Percentiles rank a stretch among this genome's conserved stretches.
These are phyloP conservation scores for Saussurea involucrata DNA, from an alignment of 129 eudicot species.

Conservation along the genomic window DNA sequence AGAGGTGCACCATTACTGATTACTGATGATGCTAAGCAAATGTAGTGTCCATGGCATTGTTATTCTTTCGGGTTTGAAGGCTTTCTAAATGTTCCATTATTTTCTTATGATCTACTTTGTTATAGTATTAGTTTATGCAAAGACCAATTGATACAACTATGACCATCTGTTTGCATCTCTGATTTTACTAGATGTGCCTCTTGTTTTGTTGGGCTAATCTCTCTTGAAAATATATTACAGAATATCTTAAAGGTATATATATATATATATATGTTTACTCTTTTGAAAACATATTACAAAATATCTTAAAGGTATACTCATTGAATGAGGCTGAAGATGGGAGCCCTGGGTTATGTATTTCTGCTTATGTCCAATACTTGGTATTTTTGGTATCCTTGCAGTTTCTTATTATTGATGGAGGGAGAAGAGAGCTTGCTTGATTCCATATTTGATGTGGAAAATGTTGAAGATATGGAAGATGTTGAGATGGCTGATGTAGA, in stretches of 20 bases:
- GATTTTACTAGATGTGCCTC: not conserved
- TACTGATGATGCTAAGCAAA: no score
- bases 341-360: not conserved
- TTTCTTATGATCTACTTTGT: no score
- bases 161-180: not conserved
- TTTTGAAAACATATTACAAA: not conserved
- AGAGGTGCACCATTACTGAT: no score
- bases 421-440: conserved; percentile 68
- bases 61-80: not conserved
- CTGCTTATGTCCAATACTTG: not conserved
- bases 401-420: conserved; percentile 50
- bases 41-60: not conserved
- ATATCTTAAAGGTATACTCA: not conserved
- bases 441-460: conserved; percentile 49
- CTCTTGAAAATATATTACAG: not conserved
- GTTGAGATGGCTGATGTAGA: conserved; percentile 88
- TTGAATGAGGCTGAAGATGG: not conserved
- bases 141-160: no score
- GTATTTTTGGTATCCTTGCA: conserved; percentile 20
- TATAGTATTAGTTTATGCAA: no score
- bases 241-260: not conserved
- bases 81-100: no score
- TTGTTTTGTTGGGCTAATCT: not conserved
- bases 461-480: conserved; percentile 53
- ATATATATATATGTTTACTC: not conserved